Evolutionary conservation across 257 asterid species (phyloP).

Genomic region (Thymus mandschuricus): DNA sequence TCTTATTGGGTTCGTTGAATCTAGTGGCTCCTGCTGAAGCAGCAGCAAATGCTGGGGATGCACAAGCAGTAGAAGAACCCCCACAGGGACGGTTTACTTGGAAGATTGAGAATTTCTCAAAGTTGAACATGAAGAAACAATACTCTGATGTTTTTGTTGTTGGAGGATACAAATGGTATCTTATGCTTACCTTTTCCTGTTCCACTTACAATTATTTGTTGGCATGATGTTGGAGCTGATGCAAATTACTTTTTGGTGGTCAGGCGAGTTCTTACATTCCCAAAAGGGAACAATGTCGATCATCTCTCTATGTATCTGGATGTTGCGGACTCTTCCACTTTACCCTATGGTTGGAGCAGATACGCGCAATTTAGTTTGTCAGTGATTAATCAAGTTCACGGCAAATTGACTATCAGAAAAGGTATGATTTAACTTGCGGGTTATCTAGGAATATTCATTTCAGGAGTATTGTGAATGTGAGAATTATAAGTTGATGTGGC

Average conservation of each 20-base stretch:
- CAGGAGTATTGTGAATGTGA: not conserved
- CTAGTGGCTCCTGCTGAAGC: constrained; percentile 56
- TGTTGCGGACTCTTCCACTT: constrained; percentile 67
- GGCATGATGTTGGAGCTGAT: constrained; percentile 39
- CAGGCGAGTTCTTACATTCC: constrained; percentile 88
- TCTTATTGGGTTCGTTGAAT: constrained; percentile 13
- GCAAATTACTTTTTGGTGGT: constrained; percentile 34
- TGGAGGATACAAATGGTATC: constrained; percentile 72
- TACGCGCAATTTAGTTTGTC: constrained; percentile 83
- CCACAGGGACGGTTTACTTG: constrained; percentile 70
- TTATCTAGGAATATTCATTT: not conserved
- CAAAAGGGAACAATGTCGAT: constrained; percentile 86
- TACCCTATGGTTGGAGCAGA: constrained; percentile 93
- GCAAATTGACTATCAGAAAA: constrained; percentile 68
- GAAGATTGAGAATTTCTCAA: constrained; percentile 64
- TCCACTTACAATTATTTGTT: constrained; percentile 7
- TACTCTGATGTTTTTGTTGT: constrained; percentile 63
- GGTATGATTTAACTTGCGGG: constrained; percentile 42
- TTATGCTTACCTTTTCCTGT: not conserved
- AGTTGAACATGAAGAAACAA: constrained; percentile 62
- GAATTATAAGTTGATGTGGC: constrained; percentile 7
- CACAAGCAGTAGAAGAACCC: constrained; percentile 51
- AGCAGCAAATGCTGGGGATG: constrained; percentile 36
- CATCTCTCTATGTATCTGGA: constrained; percentile 84
- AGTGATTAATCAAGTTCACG: constrained; percentile 64